Evolutionary conservation across 2,329 filamentous ascomycete genomes (phyloP).

Genomic region (Fusarium tjaetaba): DNA sequence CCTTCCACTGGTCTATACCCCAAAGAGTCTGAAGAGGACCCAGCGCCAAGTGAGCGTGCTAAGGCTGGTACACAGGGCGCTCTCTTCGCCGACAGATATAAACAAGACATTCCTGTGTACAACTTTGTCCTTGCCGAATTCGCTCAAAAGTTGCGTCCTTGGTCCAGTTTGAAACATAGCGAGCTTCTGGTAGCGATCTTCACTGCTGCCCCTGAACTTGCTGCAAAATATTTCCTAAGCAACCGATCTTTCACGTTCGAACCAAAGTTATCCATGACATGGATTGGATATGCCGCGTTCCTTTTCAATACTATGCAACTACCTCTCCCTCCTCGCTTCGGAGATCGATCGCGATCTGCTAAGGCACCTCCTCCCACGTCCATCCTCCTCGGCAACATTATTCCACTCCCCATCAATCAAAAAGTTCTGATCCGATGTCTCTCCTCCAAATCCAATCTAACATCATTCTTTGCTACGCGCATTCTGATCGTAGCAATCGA

Average conservation of each 20-base stretch:
- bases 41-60: constrained; percentile 46
- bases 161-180: constrained; percentile 82
- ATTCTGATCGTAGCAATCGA: constrained; percentile 81
- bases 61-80: constrained; percentile 70
- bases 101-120: constrained; percentile 74
- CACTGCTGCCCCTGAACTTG: constrained; percentile 81
- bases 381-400: constrained; percentile 83
- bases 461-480: constrained; percentile 85
- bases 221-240: constrained; percentile 86
- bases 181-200: constrained; percentile 86
- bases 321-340: constrained; percentile 77
- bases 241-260: constrained; percentile 87
- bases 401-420: constrained; percentile 84
- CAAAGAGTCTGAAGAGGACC: constrained; percentile 67
- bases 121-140: constrained; percentile 85
- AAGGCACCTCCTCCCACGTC: constrained; percentile 81
- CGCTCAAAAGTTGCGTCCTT: constrained; percentile 80
- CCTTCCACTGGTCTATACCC: constrained; percentile 88
- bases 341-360: constrained; percentile 67
- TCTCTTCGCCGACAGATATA: constrained; percentile 75
- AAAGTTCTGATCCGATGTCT: constrained; percentile 83
- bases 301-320: constrained; percentile 83
- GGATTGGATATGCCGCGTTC: constrained; percentile 93
- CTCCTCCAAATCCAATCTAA: constrained; percentile 78
- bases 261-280: constrained; percentile 90